phyloP scores from a whole-genome alignment of 768 basidiomycete genomes.

The Rhodotorula toruloides region DNA sequence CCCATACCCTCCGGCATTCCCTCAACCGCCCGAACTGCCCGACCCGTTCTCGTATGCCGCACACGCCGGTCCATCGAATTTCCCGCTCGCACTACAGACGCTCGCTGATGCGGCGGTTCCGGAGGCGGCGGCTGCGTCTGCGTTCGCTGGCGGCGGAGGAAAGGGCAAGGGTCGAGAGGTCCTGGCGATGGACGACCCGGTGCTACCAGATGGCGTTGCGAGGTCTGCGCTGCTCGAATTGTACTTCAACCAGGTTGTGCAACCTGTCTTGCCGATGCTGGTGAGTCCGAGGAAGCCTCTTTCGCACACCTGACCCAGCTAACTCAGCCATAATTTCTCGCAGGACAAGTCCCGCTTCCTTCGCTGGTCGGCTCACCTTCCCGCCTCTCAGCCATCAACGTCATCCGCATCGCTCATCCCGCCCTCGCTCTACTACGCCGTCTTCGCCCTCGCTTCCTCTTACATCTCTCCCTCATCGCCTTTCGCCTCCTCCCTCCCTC shows the following conservation, averaged over 20 bases:
- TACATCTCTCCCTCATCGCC: constrained; percentile 12
- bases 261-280: constrained; percentile 32
- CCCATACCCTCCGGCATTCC: too few species aligned
- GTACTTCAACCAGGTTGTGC: constrained; percentile 36
- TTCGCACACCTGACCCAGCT: not conserved
- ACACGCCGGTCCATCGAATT: too few species aligned
- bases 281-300: constrained; percentile 12
- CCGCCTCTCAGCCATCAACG: not conserved
- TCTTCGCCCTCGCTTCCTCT: constrained; percentile 25
- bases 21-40: too few species aligned
- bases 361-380: constrained; percentile 34
- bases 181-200: not conserved
- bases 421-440: constrained; percentile 22
- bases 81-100: not conserved
- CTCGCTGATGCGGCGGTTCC: constrained; percentile 1
- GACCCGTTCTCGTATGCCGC: not conserved
- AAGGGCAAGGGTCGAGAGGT: not conserved
- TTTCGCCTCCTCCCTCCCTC: not conserved
- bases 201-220: constrained; percentile 17
- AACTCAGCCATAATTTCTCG: not conserved
- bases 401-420: constrained; percentile 12
- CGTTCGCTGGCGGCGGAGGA: not conserved
- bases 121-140: not conserved
- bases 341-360: constrained; percentile 34
- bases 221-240: constrained; percentile 27